phyloP scores from a whole-genome alignment of 176 grass and related monocot genomes.

The Musa acuminata region DNA sequence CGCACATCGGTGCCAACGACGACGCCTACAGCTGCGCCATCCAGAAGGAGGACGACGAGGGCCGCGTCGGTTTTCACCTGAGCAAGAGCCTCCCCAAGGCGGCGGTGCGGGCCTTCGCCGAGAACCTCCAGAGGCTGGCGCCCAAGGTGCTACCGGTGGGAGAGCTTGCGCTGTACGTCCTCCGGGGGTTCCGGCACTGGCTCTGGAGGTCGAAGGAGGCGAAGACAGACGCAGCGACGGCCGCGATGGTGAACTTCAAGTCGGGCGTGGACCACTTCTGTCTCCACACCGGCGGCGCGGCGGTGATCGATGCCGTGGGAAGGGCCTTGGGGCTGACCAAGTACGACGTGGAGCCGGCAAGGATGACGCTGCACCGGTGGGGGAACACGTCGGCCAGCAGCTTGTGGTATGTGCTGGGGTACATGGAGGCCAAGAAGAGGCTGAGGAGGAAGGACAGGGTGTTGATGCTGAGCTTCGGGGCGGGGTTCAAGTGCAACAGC shows the following conservation, averaged over 20 bases:
- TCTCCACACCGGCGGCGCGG: slow-evolving; percentile 53
- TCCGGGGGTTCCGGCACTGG: slow-evolving; percentile 2
- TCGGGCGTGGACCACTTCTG: slow-evolving; percentile 59
- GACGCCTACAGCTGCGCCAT: slow-evolving; percentile 42
- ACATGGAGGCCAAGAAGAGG: slow-evolving; percentile 61
- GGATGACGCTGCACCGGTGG: slow-evolving; percentile 70
- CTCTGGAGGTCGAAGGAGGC: not conserved
- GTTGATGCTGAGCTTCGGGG: slow-evolving; percentile 64
- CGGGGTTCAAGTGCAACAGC: slow-evolving; percentile 74
- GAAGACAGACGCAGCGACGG: not conserved
- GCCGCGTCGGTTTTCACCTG: slow-evolving; percentile 46
- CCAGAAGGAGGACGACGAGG: slow-evolving; percentile 49
- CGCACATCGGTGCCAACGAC: slow-evolving; percentile 44
- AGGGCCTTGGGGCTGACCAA: slow-evolving; percentile 37
- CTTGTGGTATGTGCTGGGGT: slow-evolving; percentile 61
- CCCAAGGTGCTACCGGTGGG: slow-evolving; percentile 39
- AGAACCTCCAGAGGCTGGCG: slow-evolving; percentile 42
- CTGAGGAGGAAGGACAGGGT: slow-evolving; percentile 38
- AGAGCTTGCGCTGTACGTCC: slow-evolving; percentile 36
- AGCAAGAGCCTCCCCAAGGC: slow-evolving; percentile 59
- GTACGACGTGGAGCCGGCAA: slow-evolving; percentile 42
- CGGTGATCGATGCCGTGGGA: slow-evolving; percentile 49
- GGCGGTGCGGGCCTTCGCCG: slow-evolving; percentile 46
- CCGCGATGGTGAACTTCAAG: slow-evolving; percentile 39
- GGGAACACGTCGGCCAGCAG: slow-evolving; percentile 66